phyloP scores from a whole-genome alignment of 495 filamentous ascomycete species.

The Penicillium pulvis region DNA sequence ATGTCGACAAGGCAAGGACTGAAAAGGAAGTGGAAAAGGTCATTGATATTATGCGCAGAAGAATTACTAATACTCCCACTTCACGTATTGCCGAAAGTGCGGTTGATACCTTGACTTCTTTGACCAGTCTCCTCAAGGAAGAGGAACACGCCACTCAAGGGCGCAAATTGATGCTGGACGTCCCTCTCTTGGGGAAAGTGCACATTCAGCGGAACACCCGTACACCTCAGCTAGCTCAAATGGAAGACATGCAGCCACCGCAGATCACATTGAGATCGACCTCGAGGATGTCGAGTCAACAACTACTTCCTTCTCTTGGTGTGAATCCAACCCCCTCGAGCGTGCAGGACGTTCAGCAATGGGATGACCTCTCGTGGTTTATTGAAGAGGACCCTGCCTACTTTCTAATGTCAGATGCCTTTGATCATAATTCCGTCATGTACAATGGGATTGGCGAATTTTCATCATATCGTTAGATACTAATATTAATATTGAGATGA shows the following conservation, averaged over 20 bases:
- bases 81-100: conserved; percentile 20
- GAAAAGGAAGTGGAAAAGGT: neutral
- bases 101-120: conserved; percentile 18
- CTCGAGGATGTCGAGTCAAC: neutral
- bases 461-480: neutral
- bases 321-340: neutral
- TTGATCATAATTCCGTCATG: neutral
- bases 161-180: conserved; percentile 22
- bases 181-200: conserved; percentile 30
- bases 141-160: conserved; percentile 4
- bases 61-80: conserved; percentile 14
- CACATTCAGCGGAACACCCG: conserved; percentile 26
- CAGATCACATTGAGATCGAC: neutral
- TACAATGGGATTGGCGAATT: neutral
- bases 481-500: neutral
- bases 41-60: conserved; percentile 19
- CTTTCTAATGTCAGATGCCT: neutral
- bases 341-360: neutral
- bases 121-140: conserved; percentile 23
- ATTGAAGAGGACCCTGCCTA: conserved; percentile 2
- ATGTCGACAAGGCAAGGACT: neutral
- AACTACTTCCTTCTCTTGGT: neutral
- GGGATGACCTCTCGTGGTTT: neutral
- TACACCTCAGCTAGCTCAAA: neutral
- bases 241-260: neutral